phyloP scores from a whole-genome alignment of 192 early-diverging fungal species.

The Funneliformis mosseae region DNA sequence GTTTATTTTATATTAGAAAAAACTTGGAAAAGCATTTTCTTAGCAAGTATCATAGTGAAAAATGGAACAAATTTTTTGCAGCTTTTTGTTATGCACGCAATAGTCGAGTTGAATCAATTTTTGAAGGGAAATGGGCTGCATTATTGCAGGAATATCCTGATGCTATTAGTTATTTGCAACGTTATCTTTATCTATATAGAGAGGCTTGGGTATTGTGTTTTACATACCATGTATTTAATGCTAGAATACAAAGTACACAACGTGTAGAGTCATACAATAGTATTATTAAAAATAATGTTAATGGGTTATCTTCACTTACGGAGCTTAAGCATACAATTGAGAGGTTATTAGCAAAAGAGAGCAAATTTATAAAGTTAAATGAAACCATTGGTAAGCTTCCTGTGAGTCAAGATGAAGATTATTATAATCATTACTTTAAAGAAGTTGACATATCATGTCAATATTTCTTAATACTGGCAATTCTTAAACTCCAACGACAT shows the following conservation, averaged over 20 bases:
- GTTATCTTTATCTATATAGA: background rate
- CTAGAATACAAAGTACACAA: background rate
- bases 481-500: background rate
- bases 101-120: background rate
- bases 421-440: background rate
- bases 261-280: no score
- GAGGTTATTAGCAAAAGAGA: background rate
- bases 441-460: background rate
- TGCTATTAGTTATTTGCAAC: conserved; percentile 3
- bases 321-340: background rate
- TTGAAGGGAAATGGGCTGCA: background rate
- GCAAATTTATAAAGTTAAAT: no score
- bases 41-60: background rate
- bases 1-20: background rate
- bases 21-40: conserved; percentile 20
- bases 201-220: background rate
- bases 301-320: background rate
- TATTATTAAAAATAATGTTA: background rate
- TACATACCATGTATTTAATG: background rate
- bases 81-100: background rate
- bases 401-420: background rate
- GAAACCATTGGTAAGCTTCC: no score
- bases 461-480: background rate
- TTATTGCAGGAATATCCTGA: conserved; percentile 11
- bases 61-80: conserved; percentile 5